phyloP scores from a whole-genome alignment of 129 eudicot species.

The Chrysanthemum lavandulifolium region DNA sequence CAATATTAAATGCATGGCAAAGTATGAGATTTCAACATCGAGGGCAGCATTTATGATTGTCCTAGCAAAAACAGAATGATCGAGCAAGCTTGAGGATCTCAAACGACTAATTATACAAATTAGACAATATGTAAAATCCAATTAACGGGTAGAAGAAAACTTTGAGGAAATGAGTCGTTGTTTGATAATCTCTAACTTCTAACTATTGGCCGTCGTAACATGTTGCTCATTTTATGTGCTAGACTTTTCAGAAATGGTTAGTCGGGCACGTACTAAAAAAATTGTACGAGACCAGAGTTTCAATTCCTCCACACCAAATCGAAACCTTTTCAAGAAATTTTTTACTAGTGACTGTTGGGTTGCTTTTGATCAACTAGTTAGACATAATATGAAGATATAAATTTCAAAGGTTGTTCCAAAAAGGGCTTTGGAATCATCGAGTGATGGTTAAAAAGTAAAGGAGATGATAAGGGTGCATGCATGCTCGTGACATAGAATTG shows the following conservation, averaged over 20 bases:
- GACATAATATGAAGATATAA: not conserved
- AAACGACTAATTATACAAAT: not conserved
- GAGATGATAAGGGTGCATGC: slow-evolving; percentile 2
- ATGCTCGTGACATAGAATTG: slow-evolving; percentile 28
- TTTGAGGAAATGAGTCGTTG: too few species aligned
- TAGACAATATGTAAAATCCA: too few species aligned
- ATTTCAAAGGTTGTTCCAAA: not conserved
- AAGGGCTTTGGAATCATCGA: slow-evolving; percentile 18
- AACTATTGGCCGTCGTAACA: too few species aligned
- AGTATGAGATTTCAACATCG: not conserved
- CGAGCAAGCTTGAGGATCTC: slow-evolving; percentile 1
- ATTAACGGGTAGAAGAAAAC: not conserved
- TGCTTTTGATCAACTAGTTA: too few species aligned
- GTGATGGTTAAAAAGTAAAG: slow-evolving; percentile 21
- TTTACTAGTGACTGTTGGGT: too few species aligned
- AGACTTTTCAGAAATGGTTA: too few species aligned
- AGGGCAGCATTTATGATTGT: not conserved
- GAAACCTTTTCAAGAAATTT: too few species aligned
- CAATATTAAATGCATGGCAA: not conserved
- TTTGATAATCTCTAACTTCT: too few species aligned
- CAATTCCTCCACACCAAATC: too few species aligned
- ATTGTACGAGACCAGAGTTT: too few species aligned
- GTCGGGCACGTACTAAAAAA: too few species aligned
- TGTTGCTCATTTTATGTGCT: too few species aligned
- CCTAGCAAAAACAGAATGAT: not conserved